Evolutionary conservation across 352 stramenopile species (phyloP).

Genomic region (Phytophthora vignae): DNA sequence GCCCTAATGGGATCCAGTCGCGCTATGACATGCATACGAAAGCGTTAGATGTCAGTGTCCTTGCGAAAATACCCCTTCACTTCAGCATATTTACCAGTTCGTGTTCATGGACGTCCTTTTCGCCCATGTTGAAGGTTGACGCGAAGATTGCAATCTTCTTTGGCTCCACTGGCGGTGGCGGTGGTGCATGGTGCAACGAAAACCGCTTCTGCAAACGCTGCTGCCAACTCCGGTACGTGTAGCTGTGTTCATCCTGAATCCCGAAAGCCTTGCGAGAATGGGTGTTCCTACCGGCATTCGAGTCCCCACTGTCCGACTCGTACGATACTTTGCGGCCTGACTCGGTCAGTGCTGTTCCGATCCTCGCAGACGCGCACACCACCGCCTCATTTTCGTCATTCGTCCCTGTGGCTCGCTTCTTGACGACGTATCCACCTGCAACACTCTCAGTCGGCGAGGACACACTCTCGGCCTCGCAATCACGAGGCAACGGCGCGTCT

Average conservation of each 20-base stretch:
- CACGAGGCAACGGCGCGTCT: slow-evolving; percentile 27
- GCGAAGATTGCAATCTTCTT: slow-evolving; percentile 74
- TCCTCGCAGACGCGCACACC: slow-evolving; percentile 16
- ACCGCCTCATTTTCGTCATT: slow-evolving; percentile 37
- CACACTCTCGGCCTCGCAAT: slow-evolving; percentile 51
- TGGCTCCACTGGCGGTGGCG: slow-evolving; percentile 21
- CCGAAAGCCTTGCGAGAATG: slow-evolving; percentile 16
- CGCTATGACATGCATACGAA: slow-evolving; percentile 21
- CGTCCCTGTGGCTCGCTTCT: slow-evolving; percentile 32
- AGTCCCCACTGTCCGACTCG: slow-evolving; percentile 38
- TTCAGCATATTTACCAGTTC: slow-evolving; percentile 47
- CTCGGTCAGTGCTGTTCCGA: slow-evolving; percentile 27
- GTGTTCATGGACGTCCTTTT: slow-evolving; percentile 65
- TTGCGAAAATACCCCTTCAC: not conserved
- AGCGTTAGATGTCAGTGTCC: slow-evolving; percentile 16
- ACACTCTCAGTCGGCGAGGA: slow-evolving; percentile 55
- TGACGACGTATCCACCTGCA: slow-evolving; percentile 25
- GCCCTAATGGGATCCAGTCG: slow-evolving; percentile 85
- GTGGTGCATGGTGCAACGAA: slow-evolving; percentile 29
- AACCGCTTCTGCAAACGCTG: slow-evolving; percentile 47
- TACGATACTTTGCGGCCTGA: slow-evolving; percentile 33
- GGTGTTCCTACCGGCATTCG: slow-evolving; percentile 15
- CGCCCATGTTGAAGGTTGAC: slow-evolving; percentile 90
- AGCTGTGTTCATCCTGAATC: slow-evolving; percentile 25
- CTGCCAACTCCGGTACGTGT: slow-evolving; percentile 37